These are phyloP conservation scores for Endothia cerciana DNA, from an alignment of 2,329 filamentous ascomycete species.

Conservation along the genomic window DNA sequence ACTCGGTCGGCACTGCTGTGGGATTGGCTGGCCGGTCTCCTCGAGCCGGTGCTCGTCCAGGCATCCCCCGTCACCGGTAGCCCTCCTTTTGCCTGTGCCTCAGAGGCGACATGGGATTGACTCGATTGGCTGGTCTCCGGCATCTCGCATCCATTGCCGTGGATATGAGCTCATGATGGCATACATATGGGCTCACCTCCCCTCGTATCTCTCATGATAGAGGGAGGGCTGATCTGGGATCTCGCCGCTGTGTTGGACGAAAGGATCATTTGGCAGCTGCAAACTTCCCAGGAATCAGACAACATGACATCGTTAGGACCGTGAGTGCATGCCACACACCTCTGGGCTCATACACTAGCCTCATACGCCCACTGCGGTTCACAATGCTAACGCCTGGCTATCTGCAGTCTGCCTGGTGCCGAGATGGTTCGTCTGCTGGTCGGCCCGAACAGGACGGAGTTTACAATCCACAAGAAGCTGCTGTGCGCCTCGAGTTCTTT, in stretches of 20 bases:
- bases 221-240: conserved; percentile 6
- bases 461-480: conserved; percentile 48
- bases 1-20: not conserved
- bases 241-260: conserved; percentile 4
- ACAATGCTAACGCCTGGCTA: conserved; percentile 16
- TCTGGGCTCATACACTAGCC: not conserved
- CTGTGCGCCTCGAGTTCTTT: conserved; percentile 52
- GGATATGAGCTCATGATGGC: conserved; percentile 17
- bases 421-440: conserved; percentile 44
- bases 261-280: conserved; percentile 13
- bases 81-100: not conserved
- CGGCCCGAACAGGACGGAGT: conserved; percentile 46
- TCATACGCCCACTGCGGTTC: not conserved
- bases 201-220: conserved; percentile 8
- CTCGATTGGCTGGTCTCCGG: conserved; percentile 13
- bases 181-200: conserved; percentile 28
- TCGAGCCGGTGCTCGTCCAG: not conserved
- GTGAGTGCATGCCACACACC: conserved; percentile 11
- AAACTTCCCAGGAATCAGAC: conserved; percentile 12
- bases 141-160: not conserved
- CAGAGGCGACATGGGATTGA: conserved; percentile 14
- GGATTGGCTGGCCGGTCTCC: conserved; percentile 2
- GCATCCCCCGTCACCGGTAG: not conserved
- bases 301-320: conserved; percentile 22
- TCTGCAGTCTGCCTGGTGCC: conserved; percentile 26